Evolutionary conservation across 179 eudicot genomes (phyloP).

Genomic region (Amaranthus tricolor): DNA sequence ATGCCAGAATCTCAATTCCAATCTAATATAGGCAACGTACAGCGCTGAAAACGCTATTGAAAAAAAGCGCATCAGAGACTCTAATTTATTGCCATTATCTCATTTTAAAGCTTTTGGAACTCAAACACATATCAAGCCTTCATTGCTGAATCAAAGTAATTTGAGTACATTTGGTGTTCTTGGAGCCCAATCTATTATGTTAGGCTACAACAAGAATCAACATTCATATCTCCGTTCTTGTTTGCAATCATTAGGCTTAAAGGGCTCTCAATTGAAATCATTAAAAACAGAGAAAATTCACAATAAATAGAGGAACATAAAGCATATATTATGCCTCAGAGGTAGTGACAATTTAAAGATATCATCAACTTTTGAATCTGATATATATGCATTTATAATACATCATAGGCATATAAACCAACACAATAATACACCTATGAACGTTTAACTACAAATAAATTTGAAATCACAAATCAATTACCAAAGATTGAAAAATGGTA

Average conservation of each 20-base stretch:
- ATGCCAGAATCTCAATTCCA: slow-evolving; percentile 39
- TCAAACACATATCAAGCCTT: slow-evolving; percentile 18
- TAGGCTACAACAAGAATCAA: slow-evolving; percentile 32
- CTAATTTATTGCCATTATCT: slow-evolving; percentile 40
- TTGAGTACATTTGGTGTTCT: slow-evolving; percentile 22
- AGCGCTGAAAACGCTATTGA: slow-evolving; percentile 34
- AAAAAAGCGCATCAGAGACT: slow-evolving; percentile 36
- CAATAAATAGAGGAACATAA: too few relatives aligned
- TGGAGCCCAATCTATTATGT: slow-evolving; percentile 29
- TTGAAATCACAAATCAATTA: background rate
- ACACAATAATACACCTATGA: background rate
- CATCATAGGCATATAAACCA: slow-evolving; percentile 22
- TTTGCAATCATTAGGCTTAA: slow-evolving; percentile 32
- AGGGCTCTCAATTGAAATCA: background rate
- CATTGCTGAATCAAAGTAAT: slow-evolving; percentile 22
- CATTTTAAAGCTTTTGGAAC: background rate
- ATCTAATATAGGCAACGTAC: slow-evolving; percentile 35
- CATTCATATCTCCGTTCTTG: slow-evolving; percentile 48
- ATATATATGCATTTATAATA: slow-evolving; percentile 3
- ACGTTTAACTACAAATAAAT: background rate
- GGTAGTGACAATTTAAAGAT: slow-evolving; percentile 31
- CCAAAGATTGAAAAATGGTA: background rate
- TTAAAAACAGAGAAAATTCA: too few relatives aligned
- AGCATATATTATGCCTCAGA: slow-evolving; percentile 19
- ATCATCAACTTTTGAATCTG: slow-evolving; percentile 20